A percentile compares a stretch with the other conserved stretches of the same genome.
Evolutionary conservation across 2,329 filamentous ascomycete species (phyloP).

Genomic region (Sclerotinia trifoliorum): DNA sequence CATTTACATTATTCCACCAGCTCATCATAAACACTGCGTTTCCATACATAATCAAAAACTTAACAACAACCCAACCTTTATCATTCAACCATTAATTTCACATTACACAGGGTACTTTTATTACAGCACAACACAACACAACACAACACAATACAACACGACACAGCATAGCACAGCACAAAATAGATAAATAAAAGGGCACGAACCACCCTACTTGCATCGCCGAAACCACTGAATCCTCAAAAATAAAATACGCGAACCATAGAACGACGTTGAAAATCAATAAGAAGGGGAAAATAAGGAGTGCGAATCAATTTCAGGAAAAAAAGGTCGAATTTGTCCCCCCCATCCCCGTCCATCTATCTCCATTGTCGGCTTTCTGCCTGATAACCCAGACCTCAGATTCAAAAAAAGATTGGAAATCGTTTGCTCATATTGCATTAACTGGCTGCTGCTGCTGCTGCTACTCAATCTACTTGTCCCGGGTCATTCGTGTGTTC

Average conservation of each 20-base stretch:
- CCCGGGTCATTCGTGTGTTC: constrained; percentile 6
- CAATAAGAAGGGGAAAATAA: background rate
- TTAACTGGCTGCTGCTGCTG: background rate
- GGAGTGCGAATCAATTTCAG: background rate
- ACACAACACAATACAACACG: no score
- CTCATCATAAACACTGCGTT: no score
- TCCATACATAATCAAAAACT: no score
- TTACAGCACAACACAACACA: background rate
- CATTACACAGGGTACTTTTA: background rate
- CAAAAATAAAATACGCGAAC: background rate
- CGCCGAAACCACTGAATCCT: background rate
- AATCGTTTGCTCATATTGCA: constrained; percentile 12
- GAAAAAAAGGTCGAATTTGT: background rate
- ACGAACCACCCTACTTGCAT: constrained; percentile 6
- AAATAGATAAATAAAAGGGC: background rate
- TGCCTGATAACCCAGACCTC: background rate
- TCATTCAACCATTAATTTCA: background rate
- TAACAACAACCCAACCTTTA: no score
- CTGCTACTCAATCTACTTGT: background rate
- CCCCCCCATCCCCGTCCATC: background rate
- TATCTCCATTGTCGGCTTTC: background rate
- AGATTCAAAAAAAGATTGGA: constrained; percentile 1
- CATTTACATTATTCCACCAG: no score
- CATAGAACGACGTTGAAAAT: background rate
- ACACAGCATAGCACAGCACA: background rate